These are phyloP conservation scores for Penicillium silybi DNA, from an alignment of 495 filamentous ascomycete genomes.

Conservation along the genomic window DNA sequence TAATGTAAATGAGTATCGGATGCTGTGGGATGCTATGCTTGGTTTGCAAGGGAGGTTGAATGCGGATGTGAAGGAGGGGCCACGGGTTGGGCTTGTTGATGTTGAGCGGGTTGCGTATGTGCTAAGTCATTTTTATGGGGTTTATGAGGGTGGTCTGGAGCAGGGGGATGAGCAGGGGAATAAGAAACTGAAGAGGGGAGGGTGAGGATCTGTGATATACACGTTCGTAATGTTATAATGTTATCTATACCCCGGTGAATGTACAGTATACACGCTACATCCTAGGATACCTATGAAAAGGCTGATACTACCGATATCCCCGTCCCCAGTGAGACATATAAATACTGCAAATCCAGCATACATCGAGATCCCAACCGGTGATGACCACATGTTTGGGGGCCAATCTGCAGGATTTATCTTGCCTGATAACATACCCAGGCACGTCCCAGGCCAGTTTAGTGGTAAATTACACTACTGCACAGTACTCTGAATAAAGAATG, in stretches of 20 bases:
- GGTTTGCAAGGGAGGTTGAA: constrained; percentile 46
- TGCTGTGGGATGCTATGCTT: constrained; percentile 44
- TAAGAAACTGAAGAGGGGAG: not conserved
- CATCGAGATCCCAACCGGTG: too few relatives aligned
- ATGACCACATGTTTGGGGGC: not conserved
- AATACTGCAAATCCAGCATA: too few relatives aligned
- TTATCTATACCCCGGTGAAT: too few relatives aligned
- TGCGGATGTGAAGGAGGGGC: not conserved
- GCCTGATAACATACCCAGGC: not conserved
- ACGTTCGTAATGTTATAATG: too few relatives aligned
- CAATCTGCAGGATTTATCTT: not conserved
- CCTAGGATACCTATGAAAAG: too few relatives aligned
- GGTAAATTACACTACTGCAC: too few relatives aligned
- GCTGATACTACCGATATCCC: too few relatives aligned
- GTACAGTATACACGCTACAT: too few relatives aligned
- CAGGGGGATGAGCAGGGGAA: not conserved
- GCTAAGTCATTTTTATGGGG: constrained; percentile 31
- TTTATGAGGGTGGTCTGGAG: not conserved
- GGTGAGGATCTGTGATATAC: not conserved
- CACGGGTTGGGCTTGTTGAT: not conserved
- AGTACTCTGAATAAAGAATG: not conserved
- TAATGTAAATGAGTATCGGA: constrained; percentile 57
- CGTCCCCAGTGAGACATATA: too few relatives aligned
- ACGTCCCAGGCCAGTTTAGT: too few relatives aligned
- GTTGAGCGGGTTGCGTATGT: constrained; percentile 70